These are phyloP conservation scores for Tylopilus sp. DNA, from an alignment of 768 basidiomycete species.

Conservation along the genomic window DNA sequence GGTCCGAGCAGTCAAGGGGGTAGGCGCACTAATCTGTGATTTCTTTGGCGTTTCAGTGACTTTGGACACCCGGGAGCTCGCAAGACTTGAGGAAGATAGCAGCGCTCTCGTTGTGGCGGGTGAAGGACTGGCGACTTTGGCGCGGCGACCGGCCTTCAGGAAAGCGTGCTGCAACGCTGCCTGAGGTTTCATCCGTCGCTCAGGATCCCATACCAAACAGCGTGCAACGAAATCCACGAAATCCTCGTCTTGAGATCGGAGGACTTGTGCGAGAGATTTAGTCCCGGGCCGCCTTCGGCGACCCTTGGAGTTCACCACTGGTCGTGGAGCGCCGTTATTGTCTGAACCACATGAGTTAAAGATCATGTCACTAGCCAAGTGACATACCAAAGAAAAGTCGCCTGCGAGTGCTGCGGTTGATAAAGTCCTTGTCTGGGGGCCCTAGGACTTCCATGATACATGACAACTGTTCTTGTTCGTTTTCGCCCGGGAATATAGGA, in stretches of 20 bases:
- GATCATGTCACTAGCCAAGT: background rate
- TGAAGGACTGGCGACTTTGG: conserved; percentile 43
- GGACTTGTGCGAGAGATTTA: conserved; percentile 84
- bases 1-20: conserved; percentile 78
- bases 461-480: conserved; percentile 95
- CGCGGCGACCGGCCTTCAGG: conserved; percentile 62
- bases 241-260: conserved; percentile 90
- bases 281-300: conserved; percentile 87
- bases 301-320: conserved; percentile 95
- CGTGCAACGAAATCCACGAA: conserved; percentile 97
- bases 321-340: conserved; percentile 86
- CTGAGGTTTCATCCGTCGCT: conserved; percentile 90
- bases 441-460: conserved; percentile 99
- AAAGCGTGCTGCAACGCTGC: conserved; percentile 91
- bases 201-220: conserved; percentile 98
- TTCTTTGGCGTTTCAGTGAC: conserved; percentile 80
- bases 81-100: conserved; percentile 54
- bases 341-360: conserved; percentile 49
- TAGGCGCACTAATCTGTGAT: conserved; percentile 85
- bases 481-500: conserved; percentile 98
- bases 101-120: conserved; percentile 50
- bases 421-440: conserved; percentile 89
- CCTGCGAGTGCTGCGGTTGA: conserved; percentile 91
- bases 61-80: conserved; percentile 47
- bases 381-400: conserved; percentile 91